Conservation (phyloP, 495 filamentous ascomycete genomes). For the Xanthoparmelia taractica region DNA sequence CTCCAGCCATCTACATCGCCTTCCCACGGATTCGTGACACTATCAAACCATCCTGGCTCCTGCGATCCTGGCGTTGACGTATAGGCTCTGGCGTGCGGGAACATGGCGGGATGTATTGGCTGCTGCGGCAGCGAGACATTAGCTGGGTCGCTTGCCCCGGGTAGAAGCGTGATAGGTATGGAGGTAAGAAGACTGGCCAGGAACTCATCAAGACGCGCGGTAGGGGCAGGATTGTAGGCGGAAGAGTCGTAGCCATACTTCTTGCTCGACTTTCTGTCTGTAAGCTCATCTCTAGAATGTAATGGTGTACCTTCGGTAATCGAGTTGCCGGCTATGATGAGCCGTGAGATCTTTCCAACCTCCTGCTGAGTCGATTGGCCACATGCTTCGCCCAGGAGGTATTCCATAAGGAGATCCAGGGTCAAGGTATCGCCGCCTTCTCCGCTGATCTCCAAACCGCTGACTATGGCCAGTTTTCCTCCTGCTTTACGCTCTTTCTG, state of each 20-base stretch:
- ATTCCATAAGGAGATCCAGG: conserved; percentile 75
- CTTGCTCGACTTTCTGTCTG: conserved; percentile 50
- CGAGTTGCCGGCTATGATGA: conserved; percentile 90
- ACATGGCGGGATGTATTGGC: conserved; percentile 74
- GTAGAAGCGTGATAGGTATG: conserved; percentile 72
- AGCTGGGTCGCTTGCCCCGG: conserved; percentile 68
- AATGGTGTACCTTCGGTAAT: conserved; percentile 47
- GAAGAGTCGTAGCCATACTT: conserved; percentile 94
- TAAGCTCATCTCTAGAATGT: conserved; percentile 41
- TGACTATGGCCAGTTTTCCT: conserved; percentile 75
- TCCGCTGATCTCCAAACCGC: conserved; percentile 76
- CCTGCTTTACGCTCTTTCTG: conserved; percentile 13
- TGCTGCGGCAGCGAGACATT: conserved; percentile 76
- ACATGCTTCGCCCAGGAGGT: conserved; percentile 73
- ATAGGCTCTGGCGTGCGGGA: conserved; percentile 65
- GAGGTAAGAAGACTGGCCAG: conserved; percentile 70
- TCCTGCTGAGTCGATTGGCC: conserved; percentile 48
- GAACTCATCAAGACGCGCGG: conserved; percentile 74
- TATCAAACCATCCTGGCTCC: conserved; percentile 72
- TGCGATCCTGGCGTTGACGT: conserved; percentile 42
- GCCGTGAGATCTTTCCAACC: conserved; percentile 63
- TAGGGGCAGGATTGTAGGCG: conserved; percentile 77
- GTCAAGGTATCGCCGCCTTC: conserved; percentile 61
- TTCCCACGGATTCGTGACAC: conserved; percentile 89
- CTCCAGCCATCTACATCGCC: conserved; percentile 81